These are phyloP conservation scores for Allantophomopsis cytisporea DNA, from an alignment of 2,329 filamentous ascomycete species.

Conservation along the genomic window DNA sequence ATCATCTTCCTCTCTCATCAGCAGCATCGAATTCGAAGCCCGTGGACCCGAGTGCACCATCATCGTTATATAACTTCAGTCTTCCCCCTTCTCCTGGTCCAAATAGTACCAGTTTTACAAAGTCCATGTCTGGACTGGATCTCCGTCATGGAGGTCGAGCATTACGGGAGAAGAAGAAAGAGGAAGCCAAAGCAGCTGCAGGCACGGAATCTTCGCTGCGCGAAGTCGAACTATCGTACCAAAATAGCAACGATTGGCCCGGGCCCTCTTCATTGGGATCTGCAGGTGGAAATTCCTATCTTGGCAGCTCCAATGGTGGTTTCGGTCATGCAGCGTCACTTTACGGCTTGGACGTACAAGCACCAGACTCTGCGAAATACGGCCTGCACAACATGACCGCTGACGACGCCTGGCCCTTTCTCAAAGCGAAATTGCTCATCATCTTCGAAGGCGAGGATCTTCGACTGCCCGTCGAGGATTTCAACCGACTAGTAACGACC, in stretches of 20 bases:
- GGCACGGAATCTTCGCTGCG: slow-evolving; percentile 14
- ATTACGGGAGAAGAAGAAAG: slow-evolving; percentile 68
- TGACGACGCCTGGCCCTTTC: slow-evolving; percentile 72
- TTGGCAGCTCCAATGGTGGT: slow-evolving; percentile 7
- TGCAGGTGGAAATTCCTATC: slow-evolving; percentile 23
- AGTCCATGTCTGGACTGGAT: slow-evolving; percentile 71
- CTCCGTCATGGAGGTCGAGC: slow-evolving; percentile 65
- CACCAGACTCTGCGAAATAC: slow-evolving; percentile 41
- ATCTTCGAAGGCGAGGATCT: slow-evolving; percentile 75
- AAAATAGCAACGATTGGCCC: slow-evolving; percentile 27
- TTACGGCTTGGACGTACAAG: slow-evolving; percentile 32
- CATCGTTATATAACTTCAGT: slow-evolving; percentile 68
- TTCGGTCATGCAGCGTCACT: slow-evolving; percentile 4
- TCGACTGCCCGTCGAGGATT: slow-evolving; percentile 68
- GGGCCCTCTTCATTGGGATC: slow-evolving; percentile 37
- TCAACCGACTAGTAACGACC: slow-evolving; percentile 67
- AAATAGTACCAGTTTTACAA: slow-evolving; percentile 54
- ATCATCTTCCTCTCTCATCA: slow-evolving; percentile 59
- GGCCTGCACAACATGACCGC: slow-evolving; percentile 56
- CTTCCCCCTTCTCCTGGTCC: slow-evolving; percentile 59
- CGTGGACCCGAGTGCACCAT: slow-evolving; percentile 61
- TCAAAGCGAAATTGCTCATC: slow-evolving; percentile 62
- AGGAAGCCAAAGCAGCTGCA: slow-evolving; percentile 39
- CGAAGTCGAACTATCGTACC: slow-evolving; percentile 18
- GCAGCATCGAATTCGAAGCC: slow-evolving; percentile 65